Percentiles rank a stretch among this genome's conserved stretches.
Conservation (phyloP, 345 rosid species). For the Cardamine occulta region DNA sequence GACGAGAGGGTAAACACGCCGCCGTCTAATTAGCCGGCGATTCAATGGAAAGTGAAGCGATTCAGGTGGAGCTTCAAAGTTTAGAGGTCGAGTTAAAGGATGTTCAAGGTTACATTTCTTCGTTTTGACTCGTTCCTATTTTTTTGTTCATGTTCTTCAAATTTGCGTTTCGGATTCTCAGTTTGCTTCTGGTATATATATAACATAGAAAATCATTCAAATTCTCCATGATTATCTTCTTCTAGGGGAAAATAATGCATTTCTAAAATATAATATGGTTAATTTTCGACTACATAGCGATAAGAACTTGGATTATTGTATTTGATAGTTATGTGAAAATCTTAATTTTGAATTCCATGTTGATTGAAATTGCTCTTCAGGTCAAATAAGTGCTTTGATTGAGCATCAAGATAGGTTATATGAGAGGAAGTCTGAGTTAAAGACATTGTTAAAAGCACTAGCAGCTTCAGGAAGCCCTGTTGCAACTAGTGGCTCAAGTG, state of each 20-base stretch:
- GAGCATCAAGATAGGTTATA: slow-evolving; percentile 77
- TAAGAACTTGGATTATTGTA: slow-evolving; percentile 2
- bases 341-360: slow-evolving; percentile 15
- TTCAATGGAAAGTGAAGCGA: slow-evolving; percentile 57
- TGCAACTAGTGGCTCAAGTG: slow-evolving; percentile 40
- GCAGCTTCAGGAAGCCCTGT: slow-evolving; percentile 48
- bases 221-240: background rate
- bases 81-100: slow-evolving; percentile 64
- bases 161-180: slow-evolving; percentile 20
- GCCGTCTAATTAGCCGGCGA: slow-evolving; percentile 27
- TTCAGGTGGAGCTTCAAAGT: slow-evolving; percentile 60
- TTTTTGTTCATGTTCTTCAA: background rate
- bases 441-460: slow-evolving; percentile 58
- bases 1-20: slow-evolving; percentile 18
- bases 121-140: background rate
- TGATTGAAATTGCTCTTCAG: slow-evolving; percentile 40
- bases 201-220: background rate
- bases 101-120: slow-evolving; percentile 62
- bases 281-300: background rate
- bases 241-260: background rate
- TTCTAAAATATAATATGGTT: background rate
- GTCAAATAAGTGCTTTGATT: slow-evolving; percentile 67
- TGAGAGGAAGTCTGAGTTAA: slow-evolving; percentile 72
- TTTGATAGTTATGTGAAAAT: background rate
- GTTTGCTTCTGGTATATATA: background rate